phyloP scores from a whole-genome alignment of 75 land plant species.

The Picea sitchensis region DNA sequence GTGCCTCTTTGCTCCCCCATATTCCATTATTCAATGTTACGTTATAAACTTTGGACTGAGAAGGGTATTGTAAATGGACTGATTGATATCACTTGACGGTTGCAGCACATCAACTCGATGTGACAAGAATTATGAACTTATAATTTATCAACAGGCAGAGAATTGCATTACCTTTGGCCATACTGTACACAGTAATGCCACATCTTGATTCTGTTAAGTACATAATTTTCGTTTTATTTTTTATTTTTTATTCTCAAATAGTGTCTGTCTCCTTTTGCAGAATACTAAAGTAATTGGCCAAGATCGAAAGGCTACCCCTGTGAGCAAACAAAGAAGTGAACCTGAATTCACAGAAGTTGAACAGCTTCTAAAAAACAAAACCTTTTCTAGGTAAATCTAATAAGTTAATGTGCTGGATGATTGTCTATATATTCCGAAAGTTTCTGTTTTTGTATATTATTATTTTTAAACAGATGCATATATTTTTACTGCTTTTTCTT shows the following conservation, averaged over 20 bases:
- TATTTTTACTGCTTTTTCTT: no score
- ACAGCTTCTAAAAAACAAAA: slow-evolving; percentile 6
- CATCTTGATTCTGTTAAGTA: neutral
- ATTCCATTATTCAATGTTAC: neutral
- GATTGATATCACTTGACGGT: neutral
- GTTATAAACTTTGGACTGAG: neutral
- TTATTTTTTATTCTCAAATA: neutral
- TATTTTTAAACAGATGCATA: no score
- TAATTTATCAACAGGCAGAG: no score
- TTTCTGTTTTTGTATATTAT: no score
- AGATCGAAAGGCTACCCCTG: neutral
- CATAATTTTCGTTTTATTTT: neutral
- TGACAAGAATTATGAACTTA: neutral
- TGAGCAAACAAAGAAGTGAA: neutral
- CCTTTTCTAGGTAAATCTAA: neutral
- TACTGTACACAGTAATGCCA: neutral
- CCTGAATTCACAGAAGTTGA: neutral
- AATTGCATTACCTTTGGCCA: neutral
- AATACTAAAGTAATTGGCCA: neutral
- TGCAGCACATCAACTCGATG: neutral
- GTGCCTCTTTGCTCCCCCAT: neutral
- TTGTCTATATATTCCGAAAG: no score
- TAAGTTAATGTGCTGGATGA: neutral
- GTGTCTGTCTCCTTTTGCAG: neutral
- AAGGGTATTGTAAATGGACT: neutral